Base-by-base conservation (phyloP, 2,329 filamentous ascomycete genomes). In the Nemania serpens region DNA sequence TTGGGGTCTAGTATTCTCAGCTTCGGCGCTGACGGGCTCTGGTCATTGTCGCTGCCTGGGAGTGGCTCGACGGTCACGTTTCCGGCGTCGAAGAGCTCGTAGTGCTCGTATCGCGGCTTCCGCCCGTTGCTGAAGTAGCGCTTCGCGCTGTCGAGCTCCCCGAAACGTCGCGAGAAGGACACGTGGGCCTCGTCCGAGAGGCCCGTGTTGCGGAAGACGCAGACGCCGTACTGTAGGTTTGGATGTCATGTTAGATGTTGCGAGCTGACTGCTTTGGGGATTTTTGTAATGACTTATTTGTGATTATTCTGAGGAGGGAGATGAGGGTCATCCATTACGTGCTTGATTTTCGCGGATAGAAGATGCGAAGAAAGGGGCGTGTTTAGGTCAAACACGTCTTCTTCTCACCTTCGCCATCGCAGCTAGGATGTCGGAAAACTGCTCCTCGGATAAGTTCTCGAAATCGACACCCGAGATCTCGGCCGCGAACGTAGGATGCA, bases 41-140 rank as follows among this genome's bases (percentile, higher is more conserved):
- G 25, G 4, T 29, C 25, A 7, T 7, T 29, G 25, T 29, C 7
- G 25, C 7, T 29, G 25, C 7, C 7, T 17, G 47, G 33, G 5
- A 22, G 39, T 2, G 39, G 55, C 3, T 59, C 60, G 6, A 52
- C 17, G 9, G 50, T 47, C 12, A 85, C 73, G 69, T 87, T 87
- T 53, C 81, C 77, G 0, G 82, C 82, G 64, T 87, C 84, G 69
- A 86, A 86, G 0, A 87, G 76, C 69, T 86, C 80, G 43, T 77
- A 73, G 61, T 80, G 76, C 1, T 72, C 66, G 62, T 82, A 79
- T 18, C 83, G 79, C 59, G 79, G 75, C 66, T 78, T 76, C 45
- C 81, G 77, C 15, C 79, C 82, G 0, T 73, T 74, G 1, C 72
- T 73, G 7, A 80, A 72, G 71, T 82, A 85, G 0, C 79, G 81